phyloP scores from a whole-genome alignment of 805 yeast genomes.

The Candida sithepensis region DNA sequence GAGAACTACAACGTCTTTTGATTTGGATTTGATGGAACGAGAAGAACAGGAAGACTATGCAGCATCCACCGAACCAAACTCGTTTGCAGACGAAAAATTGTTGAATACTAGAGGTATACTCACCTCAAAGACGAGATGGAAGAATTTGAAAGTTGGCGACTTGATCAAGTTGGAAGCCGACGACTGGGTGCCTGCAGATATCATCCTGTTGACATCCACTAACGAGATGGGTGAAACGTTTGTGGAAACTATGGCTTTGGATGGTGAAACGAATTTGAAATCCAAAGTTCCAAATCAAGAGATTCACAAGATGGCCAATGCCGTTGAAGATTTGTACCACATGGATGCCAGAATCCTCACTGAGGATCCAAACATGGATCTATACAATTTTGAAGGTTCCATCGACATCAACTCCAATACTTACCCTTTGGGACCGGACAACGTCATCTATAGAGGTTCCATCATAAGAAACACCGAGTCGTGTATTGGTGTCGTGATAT shows the following conservation, averaged over 20 bases:
- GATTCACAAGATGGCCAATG: constrained; percentile 47
- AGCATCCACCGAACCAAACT: constrained; percentile 15
- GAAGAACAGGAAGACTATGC: constrained; percentile 14
- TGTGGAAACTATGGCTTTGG: constrained; percentile 95
- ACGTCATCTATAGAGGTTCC: constrained; percentile 88
- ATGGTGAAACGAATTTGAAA: constrained; percentile 94
- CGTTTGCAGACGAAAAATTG: constrained; percentile 21
- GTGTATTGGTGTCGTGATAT: constrained; percentile 76
- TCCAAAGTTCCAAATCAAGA: constrained; percentile 65
- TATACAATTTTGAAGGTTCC: constrained; percentile 89
- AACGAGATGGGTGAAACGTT: constrained; percentile 63
- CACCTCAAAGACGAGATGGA: constrained; percentile 51
- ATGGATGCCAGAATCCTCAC: constrained; percentile 54
- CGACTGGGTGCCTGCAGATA: constrained; percentile 95
- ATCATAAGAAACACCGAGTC: constrained; percentile 78
- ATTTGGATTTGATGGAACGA: constrained; percentile 1
- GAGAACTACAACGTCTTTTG: constrained; percentile 17
- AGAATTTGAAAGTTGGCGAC: constrained; percentile 82
- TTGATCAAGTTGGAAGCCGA: constrained; percentile 67
- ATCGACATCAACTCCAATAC: constrained; percentile 38
- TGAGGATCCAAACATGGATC: constrained; percentile 90
- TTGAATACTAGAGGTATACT: constrained; percentile 17
- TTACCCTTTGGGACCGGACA: constrained; percentile 71
- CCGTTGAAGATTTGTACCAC: constrained; percentile 47
- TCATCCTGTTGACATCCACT: constrained; percentile 66